Evolutionary conservation across 495 filamentous ascomycete species (phyloP), one percentile per base, ranked within the genome.

Genomic region (Penicillium samsonianum): DNA sequence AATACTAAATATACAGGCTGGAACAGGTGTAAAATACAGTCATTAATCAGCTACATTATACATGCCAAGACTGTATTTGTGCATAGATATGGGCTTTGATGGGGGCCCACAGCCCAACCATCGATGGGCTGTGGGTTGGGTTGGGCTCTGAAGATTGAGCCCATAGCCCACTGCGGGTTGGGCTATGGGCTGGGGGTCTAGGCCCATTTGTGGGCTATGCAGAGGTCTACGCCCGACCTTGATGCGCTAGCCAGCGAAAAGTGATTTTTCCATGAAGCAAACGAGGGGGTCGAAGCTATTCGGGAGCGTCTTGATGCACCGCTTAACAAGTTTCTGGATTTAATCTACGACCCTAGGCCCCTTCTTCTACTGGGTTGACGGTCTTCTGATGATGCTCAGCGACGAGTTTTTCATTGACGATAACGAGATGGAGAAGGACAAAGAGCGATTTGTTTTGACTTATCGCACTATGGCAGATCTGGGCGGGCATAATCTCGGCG

Each of bases 271-370:
- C 8, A 19, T 5, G 33, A 51, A 28, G n/a, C 31, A 33, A 33
- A 50, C 3, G 43, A 50, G 12, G 38, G 51, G 6, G 45, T 52
- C 0, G 50, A 68, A 2, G 60, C 53, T 14, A 17, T 64, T 23
- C 65, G 63, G 33, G 31, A 41, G 3, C 64, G 62, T 4, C 67
- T 75, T 2, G 37, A 69, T 16, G 55, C 61, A 2, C 58, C 70
- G 0, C 38, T 75, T 5, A 64, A 59, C 14, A 38, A 47, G 8
- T 75, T 73, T 31, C 60, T 77, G 10, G 63, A 65, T 26, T 26
- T 52, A 17, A 60, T 63, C 26, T 63, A 66, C n/a, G 42, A 70
- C 19, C 56, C 60, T 14, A 10, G 45, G 40, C 23, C 51, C 45
- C 28, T 58, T 71, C 46, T 70, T 68, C 59, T 70, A 64, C 61